phyloP scores from a whole-genome alignment of 192 early-diverging fungal species.

The Radiomyces spectabilis region DNA sequence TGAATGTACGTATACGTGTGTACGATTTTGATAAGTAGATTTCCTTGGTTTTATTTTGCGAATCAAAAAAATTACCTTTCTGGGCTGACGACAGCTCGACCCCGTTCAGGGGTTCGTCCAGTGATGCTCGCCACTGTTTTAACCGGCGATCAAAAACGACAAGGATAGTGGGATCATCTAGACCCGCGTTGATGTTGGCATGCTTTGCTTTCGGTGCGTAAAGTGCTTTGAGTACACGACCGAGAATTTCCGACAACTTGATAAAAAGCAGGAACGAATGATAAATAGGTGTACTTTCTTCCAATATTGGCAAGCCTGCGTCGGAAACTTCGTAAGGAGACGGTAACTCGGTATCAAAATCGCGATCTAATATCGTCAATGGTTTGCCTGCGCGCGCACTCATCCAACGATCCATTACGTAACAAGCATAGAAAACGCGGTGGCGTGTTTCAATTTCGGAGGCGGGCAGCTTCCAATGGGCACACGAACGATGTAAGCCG shows the following conservation, averaged over 20 bases:
- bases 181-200: constrained; percentile 26
- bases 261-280: constrained; percentile 38
- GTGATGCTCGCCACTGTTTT: constrained; percentile 14
- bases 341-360: constrained; percentile 25
- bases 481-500: constrained; percentile 47
- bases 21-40: neutral
- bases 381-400: constrained; percentile 46
- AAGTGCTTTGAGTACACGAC: constrained; percentile 36
- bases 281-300: constrained; percentile 5
- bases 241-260: constrained; percentile 42
- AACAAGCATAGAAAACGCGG: constrained; percentile 20
- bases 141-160: constrained; percentile 28
- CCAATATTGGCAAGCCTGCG: neutral
- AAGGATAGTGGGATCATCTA: constrained; percentile 38
- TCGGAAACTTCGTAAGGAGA: constrained; percentile 25
- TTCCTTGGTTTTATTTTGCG: neutral
- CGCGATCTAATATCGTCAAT: constrained; percentile 35
- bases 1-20: neutral
- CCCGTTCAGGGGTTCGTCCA: constrained; percentile 13
- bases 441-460: constrained; percentile 42
- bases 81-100: constrained; percentile 5
- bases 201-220: constrained; percentile 39
- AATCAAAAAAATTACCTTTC: constrained; percentile 12
- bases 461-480: constrained; percentile 39
- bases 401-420: constrained; percentile 25